These are phyloP conservation scores for Starmerella bombicola DNA, from an alignment of 805 yeast species.

Conservation along the genomic window DNA sequence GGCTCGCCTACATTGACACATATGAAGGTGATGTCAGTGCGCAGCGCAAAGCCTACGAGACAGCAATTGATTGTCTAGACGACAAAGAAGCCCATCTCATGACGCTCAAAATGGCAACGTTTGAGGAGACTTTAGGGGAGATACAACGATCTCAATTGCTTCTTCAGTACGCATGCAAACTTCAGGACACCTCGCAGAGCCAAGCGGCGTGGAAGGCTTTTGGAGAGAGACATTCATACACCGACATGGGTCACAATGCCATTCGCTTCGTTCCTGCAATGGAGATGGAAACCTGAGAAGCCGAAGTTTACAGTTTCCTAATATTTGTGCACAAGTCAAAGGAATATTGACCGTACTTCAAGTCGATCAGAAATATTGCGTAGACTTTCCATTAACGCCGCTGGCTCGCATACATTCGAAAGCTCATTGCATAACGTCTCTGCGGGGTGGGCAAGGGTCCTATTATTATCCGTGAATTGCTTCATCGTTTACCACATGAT, in stretches of 20 bases:
- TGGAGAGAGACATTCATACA: background rate
- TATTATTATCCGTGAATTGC: too few relatives aligned
- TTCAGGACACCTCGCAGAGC: background rate
- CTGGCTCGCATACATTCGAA: too few relatives aligned
- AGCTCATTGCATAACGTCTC: too few relatives aligned
- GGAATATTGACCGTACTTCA: too few relatives aligned
- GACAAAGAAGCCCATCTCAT: constrained; percentile 34
- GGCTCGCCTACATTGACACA: constrained; percentile 9
- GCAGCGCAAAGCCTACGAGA: constrained; percentile 40
- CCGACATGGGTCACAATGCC: background rate
- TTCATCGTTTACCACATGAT: too few relatives aligned
- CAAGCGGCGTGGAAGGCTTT: constrained; percentile 2
- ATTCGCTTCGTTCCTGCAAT: constrained; percentile 2
- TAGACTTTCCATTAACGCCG: too few relatives aligned
- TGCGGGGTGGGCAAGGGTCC: too few relatives aligned
- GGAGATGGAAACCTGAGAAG: background rate
- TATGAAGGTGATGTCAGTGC: constrained; percentile 18
- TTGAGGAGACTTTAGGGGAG: constrained; percentile 46
- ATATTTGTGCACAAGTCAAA: too few relatives aligned
- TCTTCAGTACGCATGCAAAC: constrained; percentile 36
- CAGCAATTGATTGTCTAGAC: constrained; percentile 40
- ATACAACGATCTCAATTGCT: constrained; percentile 50
- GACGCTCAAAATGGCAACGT: constrained; percentile 37
- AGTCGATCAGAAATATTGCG: too few relatives aligned
- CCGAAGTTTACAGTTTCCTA: too few relatives aligned